phyloP scores from a whole-genome alignment of 148 eudicot genomes.

The Vaccinium macrocarpon region DNA sequence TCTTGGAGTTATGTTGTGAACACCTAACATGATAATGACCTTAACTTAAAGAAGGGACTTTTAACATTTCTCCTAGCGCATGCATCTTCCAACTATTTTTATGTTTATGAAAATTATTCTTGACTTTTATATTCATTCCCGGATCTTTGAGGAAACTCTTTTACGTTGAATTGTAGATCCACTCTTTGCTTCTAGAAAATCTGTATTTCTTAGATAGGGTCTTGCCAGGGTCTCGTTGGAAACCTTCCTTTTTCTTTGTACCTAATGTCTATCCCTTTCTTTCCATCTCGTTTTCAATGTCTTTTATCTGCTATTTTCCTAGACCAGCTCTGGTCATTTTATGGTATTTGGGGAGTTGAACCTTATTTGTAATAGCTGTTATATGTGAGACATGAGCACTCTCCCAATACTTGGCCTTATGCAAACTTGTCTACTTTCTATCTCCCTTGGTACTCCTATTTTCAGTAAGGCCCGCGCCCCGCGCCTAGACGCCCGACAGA shows the following conservation, averaged over 20 bases:
- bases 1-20: not conserved
- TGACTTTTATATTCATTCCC: not conserved
- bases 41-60: not conserved
- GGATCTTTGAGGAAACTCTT: not conserved
- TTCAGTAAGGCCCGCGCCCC: no score
- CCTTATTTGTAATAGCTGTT: no score
- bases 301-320: not conserved
- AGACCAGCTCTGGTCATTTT: not conserved
- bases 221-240: not conserved
- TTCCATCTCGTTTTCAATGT: not conserved
- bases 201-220: not conserved
- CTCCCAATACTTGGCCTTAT: no score
- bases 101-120: not conserved
- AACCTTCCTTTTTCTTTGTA: not conserved
- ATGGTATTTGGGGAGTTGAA: no score
- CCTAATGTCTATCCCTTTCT: not conserved
- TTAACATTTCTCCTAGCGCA: not conserved
- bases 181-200: not conserved
- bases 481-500: no score
- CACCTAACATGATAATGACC: not conserved
- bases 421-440: no score
- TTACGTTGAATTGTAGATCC: not conserved
- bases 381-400: no score
- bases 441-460: no score
- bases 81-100: not conserved